Evolutionary conservation across 2,329 filamentous ascomycete genomes (phyloP), one percentile per base, ranked within the genome.

Genomic region (Bertia moriformis): DNA sequence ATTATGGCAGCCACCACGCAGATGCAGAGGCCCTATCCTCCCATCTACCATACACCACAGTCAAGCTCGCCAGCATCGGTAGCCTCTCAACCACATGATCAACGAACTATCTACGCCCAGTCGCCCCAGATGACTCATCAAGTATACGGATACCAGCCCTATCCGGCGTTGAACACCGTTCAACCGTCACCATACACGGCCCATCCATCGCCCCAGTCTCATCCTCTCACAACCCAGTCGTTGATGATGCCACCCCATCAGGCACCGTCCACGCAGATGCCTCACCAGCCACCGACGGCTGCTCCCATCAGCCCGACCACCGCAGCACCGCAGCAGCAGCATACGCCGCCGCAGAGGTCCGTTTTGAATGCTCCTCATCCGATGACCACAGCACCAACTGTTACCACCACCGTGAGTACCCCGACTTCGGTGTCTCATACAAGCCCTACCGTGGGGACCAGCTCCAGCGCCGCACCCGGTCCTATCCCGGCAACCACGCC

Each of bases 401-500:
- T 51, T 52, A 2, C 48, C 51, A 15, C 44, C 56, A 3, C 57
- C 59, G 39, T n/a, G 10, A n/a, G 24, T 29, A n/a, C 10, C n/a
- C 24, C 24, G 10, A 10, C n/a, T 29, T 29, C 24, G 10, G n/a
- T 29, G 24, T n/a, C 10, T n/a, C 24, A 29, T 29, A 29, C 24
- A 29, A 29, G 10, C n/a, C n/a, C 24, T 10, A 29, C 10, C n/a
- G 24, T 53, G 57, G 41, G 41, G 17, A 73, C 86, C 20, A 93
- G 91, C 55, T 80, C 87, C 10, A 94, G 88, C 52, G 87, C 89
- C 24, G 91, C 91, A 1, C 91, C 91, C 4, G 91, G 91, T 2
- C 91, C 91, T 0, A 98, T 98, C 50, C 91, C 91, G 12, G 91
- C 91, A 1, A 98, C 91, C 2, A 96, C 91, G 0, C 91, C 91